Evolutionary conservation across 2,329 filamentous ascomycete genomes (phyloP).

Genomic region (Myriosclerotinia curreyana): DNA sequence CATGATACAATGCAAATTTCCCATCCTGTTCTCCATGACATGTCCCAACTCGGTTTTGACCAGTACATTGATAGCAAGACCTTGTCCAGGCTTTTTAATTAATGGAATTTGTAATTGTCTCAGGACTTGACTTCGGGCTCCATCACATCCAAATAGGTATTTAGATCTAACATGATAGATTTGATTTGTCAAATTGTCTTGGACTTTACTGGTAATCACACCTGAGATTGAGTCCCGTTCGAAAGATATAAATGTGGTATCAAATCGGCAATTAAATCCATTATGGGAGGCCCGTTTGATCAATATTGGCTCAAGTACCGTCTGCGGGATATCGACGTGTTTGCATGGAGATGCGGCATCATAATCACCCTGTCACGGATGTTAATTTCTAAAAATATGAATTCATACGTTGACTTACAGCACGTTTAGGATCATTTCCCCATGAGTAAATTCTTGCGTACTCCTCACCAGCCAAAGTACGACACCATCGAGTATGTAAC

Average conservation of each 20-base stretch:
- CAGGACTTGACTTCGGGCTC: constrained; percentile 47
- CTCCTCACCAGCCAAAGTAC: constrained; percentile 52
- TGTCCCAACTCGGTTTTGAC: constrained; percentile 51
- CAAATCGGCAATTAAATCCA: constrained; percentile 46
- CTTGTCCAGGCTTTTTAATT: constrained; percentile 46
- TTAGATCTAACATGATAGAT: constrained; percentile 49
- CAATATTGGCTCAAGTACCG: constrained; percentile 48
- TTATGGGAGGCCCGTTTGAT: constrained; percentile 42
- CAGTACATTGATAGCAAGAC: constrained; percentile 50
- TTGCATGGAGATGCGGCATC: constrained; percentile 45
- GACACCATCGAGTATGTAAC: constrained; percentile 52
- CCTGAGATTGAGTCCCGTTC: constrained; percentile 23
- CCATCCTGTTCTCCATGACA: constrained; percentile 48
- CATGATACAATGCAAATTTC: constrained; percentile 61
- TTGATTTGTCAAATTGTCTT: constrained; percentile 41
- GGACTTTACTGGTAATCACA: constrained; percentile 39
- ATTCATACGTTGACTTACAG: constrained; percentile 37
- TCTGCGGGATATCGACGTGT: constrained; percentile 48
- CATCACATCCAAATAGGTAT: constrained; percentile 60
- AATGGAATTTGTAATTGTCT: constrained; percentile 48
- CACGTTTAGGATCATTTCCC: constrained; percentile 48
- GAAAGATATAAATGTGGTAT: constrained; percentile 43
- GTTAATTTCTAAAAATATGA: not conserved
- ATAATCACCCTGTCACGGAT: constrained; percentile 43
- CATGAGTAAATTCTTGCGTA: constrained; percentile 51